Percentiles rank a stretch among this genome's conserved stretches.
Evolutionary conservation across 768 basidiomycete species (phyloP).

Genomic region (Galerina marginata): DNA sequence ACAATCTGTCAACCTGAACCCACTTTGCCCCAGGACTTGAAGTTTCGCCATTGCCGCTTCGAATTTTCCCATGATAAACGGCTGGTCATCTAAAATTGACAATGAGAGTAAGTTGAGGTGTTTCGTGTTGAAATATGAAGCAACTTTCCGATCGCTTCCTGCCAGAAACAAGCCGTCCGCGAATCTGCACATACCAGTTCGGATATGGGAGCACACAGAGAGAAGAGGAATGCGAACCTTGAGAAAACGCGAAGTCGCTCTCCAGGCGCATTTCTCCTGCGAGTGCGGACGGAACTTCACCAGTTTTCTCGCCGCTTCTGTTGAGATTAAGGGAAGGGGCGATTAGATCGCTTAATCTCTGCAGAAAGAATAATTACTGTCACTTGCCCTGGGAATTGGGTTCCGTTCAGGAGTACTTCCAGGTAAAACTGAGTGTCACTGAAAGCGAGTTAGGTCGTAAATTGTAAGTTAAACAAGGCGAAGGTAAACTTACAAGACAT

Average conservation of each 20-base stretch:
- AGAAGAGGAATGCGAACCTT: not conserved
- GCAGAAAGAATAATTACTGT: not conserved
- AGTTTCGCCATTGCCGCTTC: conserved; percentile 38
- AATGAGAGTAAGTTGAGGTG: not conserved
- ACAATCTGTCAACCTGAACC: conserved; percentile 3
- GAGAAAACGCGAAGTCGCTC: conserved; percentile 36
- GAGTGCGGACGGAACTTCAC: conserved; percentile 39
- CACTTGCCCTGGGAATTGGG: conserved; percentile 15
- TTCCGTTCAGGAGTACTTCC: conserved; percentile 34
- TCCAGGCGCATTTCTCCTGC: conserved; percentile 45
- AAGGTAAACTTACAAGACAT: conserved; percentile 9
- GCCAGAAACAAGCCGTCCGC: conserved; percentile 23
- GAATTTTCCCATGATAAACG: conserved; percentile 27
- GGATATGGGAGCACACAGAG: too few relatives aligned
- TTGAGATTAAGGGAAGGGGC: not conserved
- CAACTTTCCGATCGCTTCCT: conserved; percentile 18
- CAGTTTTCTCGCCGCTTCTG: conserved; percentile 16
- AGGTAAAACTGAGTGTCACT: conserved; percentile 41
- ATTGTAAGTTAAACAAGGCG: not conserved
- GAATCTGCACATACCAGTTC: conserved; percentile 5
- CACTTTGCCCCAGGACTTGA: conserved; percentile 32
- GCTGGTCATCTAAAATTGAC: conserved; percentile 23
- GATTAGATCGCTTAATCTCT: too few relatives aligned
- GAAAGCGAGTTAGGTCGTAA: not conserved
- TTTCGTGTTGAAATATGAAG: not conserved